Conservation (phyloP, 805 yeast species). For the Zygoascus ofunaensis region DNA sequence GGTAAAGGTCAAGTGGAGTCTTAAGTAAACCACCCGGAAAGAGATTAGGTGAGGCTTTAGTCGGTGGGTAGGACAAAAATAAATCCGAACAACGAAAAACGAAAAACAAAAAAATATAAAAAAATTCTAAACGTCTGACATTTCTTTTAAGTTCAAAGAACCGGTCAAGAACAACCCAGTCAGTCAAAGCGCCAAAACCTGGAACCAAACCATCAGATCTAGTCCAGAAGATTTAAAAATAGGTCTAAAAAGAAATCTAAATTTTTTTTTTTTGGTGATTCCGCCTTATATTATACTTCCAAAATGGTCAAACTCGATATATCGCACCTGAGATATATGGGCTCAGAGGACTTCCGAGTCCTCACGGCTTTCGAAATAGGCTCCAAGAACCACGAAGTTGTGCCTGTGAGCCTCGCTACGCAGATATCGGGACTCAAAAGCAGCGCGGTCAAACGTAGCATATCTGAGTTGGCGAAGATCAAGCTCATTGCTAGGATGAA, state of each 20-base stretch:
- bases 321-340: slow-evolving; percentile 84
- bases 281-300: too few relatives aligned
- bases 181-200: too few relatives aligned
- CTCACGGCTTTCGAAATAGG: slow-evolving; percentile 61
- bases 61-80: not conserved
- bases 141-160: too few relatives aligned
- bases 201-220: too few relatives aligned
- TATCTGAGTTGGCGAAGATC: slow-evolving; percentile 79
- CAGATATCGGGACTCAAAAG: slow-evolving; percentile 71
- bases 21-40: too few relatives aligned
- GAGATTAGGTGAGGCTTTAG: too few relatives aligned
- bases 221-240: too few relatives aligned
- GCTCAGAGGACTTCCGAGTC: slow-evolving; percentile 83
- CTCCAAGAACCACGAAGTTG: slow-evolving; percentile 86
- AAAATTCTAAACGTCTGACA: too few relatives aligned
- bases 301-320: slow-evolving; percentile 79
- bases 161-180: too few relatives aligned
- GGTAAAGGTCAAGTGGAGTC: too few relatives aligned
- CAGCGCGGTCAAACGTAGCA: slow-evolving; percentile 67
- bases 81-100: not conserved
- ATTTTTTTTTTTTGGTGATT: too few relatives aligned
- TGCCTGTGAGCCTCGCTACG: slow-evolving; percentile 78
- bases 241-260: too few relatives aligned
- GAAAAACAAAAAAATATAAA: not conserved
- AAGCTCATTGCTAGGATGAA: slow-evolving; percentile 68